A percentile compares a stretch with the other conserved stretches of the same genome.
Conservation (phyloP, 768 basidiomycete species). For the Pisolithus orientalis region DNA sequence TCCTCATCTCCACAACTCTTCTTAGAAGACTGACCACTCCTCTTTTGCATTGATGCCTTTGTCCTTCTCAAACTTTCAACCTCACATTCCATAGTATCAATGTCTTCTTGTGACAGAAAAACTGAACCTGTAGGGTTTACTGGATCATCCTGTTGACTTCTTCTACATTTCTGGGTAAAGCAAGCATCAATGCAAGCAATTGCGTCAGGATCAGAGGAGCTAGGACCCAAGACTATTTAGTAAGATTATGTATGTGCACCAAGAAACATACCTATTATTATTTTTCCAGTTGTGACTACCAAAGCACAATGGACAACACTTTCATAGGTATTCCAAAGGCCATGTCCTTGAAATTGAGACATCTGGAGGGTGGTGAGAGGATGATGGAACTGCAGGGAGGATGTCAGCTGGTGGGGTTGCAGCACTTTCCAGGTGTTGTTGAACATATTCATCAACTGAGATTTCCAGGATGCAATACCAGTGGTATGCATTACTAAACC, state of each 20-base stretch:
- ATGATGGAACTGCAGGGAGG: not conserved
- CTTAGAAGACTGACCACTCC: not conserved
- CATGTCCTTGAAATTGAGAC: not conserved
- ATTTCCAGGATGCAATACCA: slow-evolving; percentile 20
- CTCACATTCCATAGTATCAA: not conserved
- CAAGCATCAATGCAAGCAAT: slow-evolving; percentile 29
- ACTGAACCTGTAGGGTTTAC: slow-evolving; percentile 11
- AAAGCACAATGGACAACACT: slow-evolving; percentile 25
- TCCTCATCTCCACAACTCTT: not conserved
- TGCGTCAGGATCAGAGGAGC: slow-evolving; percentile 14
- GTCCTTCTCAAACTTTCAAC: not conserved
- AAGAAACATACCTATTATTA: slow-evolving; percentile 3
- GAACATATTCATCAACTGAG: slow-evolving; percentile 5
- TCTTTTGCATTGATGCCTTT: not conserved
- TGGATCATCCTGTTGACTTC: slow-evolving; percentile 4
- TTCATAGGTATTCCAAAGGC: slow-evolving; percentile 15
- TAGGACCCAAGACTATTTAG: not conserved
- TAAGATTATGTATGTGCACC: not conserved
- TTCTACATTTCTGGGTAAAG: slow-evolving; percentile 28
- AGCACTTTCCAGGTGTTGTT: not conserved
- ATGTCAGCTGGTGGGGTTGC: not conserved
- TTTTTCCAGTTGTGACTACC: slow-evolving; percentile 2
- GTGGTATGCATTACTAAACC: slow-evolving; percentile 21
- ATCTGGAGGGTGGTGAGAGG: not conserved
- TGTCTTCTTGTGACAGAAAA: slow-evolving; percentile 12